Base-by-base conservation (phyloP, 1,284 basidiomycete species). In the Trichosporon faecale region DNA sequence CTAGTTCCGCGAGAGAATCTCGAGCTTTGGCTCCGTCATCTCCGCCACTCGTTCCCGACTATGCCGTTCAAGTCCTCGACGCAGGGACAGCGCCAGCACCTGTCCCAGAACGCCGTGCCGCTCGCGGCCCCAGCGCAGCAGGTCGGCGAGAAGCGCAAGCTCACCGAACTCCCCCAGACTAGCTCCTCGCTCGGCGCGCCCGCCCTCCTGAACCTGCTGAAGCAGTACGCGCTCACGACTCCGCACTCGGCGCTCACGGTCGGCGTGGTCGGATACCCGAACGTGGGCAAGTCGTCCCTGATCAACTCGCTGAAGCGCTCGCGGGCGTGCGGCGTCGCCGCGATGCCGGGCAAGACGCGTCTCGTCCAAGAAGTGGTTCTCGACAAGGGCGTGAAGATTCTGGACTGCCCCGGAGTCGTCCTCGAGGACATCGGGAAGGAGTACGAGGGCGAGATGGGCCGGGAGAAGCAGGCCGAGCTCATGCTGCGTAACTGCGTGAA, bases 321-420 rank as follows among this genome's bases (percentile, higher is more conserved):
- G 69, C 92, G 94, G 83, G 94, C 93, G 21, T 72, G 96, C 77
- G 89, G 91, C 2, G 94, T 98, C n/a, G 95, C 95, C 6, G 92
- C 94, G 2, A 95, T 95, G 76, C 91, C 96, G 0, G 96, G 96
- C 2, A 94, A 95, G 80, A 99, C 96, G 5, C 94, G 94, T 74
- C 92, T 94, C 40, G 86, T 98, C n/a, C 96, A 99, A 83, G 92
- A 92, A 18, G 86, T 99, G 2, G 92, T 94, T 76, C 88, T 99
- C 1, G 95, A 99, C 83, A 92, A 95, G 67, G 93, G 94, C 0
- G 88, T 99, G 75, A 89, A 91, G 67, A 91, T 99, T 31, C 87
- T 99, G 14, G 97, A 99, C 84, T 98, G 95, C 65, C 96, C 97
- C 0, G 96, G 96, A 73, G 95, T 99, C 33, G 92, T 98, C 16